Conservation (phyloP, 345 rosid species). For the Boechera stricta region DNA sequence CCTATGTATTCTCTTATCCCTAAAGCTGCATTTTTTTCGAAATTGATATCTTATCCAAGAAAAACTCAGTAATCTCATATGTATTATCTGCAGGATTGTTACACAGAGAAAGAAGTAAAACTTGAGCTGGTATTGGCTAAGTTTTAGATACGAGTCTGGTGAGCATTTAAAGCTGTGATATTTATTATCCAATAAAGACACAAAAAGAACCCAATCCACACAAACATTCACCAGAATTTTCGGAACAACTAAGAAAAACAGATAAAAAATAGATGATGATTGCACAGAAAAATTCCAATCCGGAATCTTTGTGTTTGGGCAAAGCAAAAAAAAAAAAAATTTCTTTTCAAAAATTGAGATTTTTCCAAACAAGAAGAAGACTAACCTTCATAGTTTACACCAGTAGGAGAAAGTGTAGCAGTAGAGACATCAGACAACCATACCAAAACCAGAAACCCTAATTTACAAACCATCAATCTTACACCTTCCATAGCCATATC, state of each 20-base stretch:
- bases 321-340: background rate
- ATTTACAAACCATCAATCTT: slow-evolving; percentile 54
- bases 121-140: slow-evolving; percentile 32
- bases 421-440: slow-evolving; percentile 60
- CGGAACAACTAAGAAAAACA: slow-evolving; percentile 2
- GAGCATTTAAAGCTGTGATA: slow-evolving; percentile 41
- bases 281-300: slow-evolving; percentile 20
- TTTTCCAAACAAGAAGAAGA: slow-evolving; percentile 31
- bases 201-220: slow-evolving; percentile 33
- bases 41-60: slow-evolving; percentile 17
- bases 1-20: background rate
- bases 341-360: slow-evolving; percentile 10
- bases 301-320: slow-evolving; percentile 13
- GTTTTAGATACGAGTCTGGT: slow-evolving; percentile 14
- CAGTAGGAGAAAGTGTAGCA: slow-evolving; percentile 96
- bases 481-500: slow-evolving; percentile 48
- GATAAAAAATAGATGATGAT: background rate
- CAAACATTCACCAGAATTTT: slow-evolving; percentile 23
- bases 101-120: slow-evolving; percentile 25
- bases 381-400: slow-evolving; percentile 98
- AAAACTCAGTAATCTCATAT: slow-evolving; percentile 6
- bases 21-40: background rate
- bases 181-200: slow-evolving; percentile 37
- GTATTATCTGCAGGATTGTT: slow-evolving; percentile 1
- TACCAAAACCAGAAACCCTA: slow-evolving; percentile 63